Evolutionary conservation across 1,284 basidiomycete species (phyloP), one percentile per base, ranked within the genome.

Genomic region (Puccinia triticina): DNA sequence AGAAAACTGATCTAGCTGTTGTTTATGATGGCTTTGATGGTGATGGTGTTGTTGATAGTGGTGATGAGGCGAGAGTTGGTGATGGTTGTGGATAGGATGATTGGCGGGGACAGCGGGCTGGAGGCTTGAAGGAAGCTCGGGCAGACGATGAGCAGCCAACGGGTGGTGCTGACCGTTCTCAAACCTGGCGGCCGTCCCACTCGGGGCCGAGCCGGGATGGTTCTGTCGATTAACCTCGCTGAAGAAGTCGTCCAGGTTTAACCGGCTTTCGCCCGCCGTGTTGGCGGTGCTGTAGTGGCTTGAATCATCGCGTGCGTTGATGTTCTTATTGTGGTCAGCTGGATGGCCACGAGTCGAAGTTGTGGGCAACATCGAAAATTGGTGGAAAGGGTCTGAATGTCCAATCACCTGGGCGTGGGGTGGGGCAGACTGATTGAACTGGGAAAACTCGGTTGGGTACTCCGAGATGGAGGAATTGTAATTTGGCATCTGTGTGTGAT

Each of bases 391-490:
- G 14, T 50, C 48, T 3, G 71, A 23, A 34, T 53, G 48, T 23
- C 1, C 53, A 14, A 69, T n/a, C 26, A 48, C 11, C 48, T 73
- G 71, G 46, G 69, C 26, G 11, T 50, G 69, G 55, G 53, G 21
- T 37, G 32, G 10, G 32, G 12, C 71, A 37, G 71, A 48, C 34
- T 50, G 71, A 55, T 34, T 73, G n/a, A 73, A 73, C 71, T 53
- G 71, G 26, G 48, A 18, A 40, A 73, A 50, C 18, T 53, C 48
- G 48, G 53, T 73, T 26, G 29, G 29, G 16, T 73, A 55, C 50
- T 73, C 71, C 7, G 48, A 21, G 16, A 73, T 73, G 10, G 48
- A 10, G 12, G 40, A 43, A 26, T 73, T 73, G 26, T 73, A 73
- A 55, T 73, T 48, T 11, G 71, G 3, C n/a, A 73, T 37, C 29